Conservation (phyloP, 1,284 basidiomycete species). For the Gomphus bonarii region DNA sequence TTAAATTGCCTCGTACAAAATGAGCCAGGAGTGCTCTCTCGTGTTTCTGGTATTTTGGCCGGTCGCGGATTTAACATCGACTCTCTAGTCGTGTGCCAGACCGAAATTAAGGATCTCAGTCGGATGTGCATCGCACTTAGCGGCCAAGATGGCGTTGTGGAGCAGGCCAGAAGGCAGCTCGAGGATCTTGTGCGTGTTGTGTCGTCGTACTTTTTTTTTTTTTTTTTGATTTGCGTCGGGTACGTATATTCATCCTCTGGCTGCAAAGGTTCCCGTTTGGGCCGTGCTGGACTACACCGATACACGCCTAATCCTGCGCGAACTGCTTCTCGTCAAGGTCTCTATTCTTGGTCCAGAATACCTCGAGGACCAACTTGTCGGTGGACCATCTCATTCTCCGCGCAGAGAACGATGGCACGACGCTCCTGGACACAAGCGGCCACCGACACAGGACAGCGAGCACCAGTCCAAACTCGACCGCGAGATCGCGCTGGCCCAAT, state of each 20-base stretch:
- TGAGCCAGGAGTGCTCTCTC: constrained; percentile 96
- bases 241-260: constrained; percentile 1
- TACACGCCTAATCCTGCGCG: constrained; percentile 80
- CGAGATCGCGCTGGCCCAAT: constrained; percentile 59
- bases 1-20: constrained; percentile 99
- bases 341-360: constrained; percentile 98
- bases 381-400: constrained; percentile 74
- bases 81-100: constrained; percentile 96
- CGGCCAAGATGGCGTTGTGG: constrained; percentile 96
- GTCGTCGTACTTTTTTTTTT: constrained; percentile 5
- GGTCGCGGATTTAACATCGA: constrained; percentile 99
- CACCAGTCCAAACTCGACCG: constrained; percentile 46
- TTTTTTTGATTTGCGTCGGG: constrained; percentile 4
- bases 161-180: constrained; percentile 89
- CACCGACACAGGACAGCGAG: constrained; percentile 19
- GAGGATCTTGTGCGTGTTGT: constrained; percentile 82
- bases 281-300: constrained; percentile 94
- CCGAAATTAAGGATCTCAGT: constrained; percentile 94
- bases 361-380: constrained; percentile 78
- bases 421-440: constrained; percentile 11
- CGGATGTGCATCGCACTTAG: constrained; percentile 97
- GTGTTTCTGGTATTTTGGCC: constrained; percentile 95
- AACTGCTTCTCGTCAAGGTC: constrained; percentile 84
- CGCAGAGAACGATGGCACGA: constrained; percentile 24
- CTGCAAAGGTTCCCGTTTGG: constrained; percentile 84